These are phyloP conservation scores for Fomitopsis pinicola DNA, from an alignment of 1,284 basidiomycete genomes.

Conservation along the genomic window DNA sequence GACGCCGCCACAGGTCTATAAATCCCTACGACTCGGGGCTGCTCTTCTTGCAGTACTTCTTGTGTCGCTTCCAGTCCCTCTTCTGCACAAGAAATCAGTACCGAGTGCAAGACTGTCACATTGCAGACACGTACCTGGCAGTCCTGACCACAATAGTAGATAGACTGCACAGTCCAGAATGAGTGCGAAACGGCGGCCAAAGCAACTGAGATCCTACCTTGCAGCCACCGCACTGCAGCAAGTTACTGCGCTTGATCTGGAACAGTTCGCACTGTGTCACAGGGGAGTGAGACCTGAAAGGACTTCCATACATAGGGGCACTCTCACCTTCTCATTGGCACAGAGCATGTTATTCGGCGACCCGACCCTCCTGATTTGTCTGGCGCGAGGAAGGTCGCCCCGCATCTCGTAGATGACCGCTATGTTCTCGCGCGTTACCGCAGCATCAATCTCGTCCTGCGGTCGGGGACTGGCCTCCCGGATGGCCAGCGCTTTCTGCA, in stretches of 20 bases:
- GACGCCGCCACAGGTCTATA: not conserved
- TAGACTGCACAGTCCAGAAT: no score
- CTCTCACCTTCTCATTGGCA: conserved; percentile 3
- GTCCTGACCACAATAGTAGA: no score
- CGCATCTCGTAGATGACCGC: conserved; percentile 24
- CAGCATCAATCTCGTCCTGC: conserved; percentile 20
- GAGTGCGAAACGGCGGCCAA: no score
- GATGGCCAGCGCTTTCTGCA: conserved; percentile 21
- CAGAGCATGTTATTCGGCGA: conserved; percentile 19
- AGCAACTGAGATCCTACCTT: not conserved
- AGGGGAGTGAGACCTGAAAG: not conserved
- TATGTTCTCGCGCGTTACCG: conserved; percentile 28
- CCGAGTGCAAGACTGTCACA: not conserved
- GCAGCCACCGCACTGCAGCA: not conserved
- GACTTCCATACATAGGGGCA: not conserved
- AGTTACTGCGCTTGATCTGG: not conserved
- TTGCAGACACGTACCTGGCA: no score
- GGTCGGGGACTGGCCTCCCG: conserved; percentile 9
- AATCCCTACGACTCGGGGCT: not conserved
- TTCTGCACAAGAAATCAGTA: conserved; percentile 3
- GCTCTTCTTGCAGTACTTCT: conserved; percentile 15
- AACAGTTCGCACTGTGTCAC: not conserved
- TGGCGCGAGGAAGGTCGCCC: conserved; percentile 21
- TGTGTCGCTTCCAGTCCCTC: conserved; percentile 23
- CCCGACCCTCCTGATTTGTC: conserved; percentile 16